A percentile compares a stretch with the other conserved stretches of the same genome.
These are phyloP conservation scores for Hyphopichia burtonii DNA, from an alignment of 1,139 yeast genomes.

Conservation along the genomic window DNA sequence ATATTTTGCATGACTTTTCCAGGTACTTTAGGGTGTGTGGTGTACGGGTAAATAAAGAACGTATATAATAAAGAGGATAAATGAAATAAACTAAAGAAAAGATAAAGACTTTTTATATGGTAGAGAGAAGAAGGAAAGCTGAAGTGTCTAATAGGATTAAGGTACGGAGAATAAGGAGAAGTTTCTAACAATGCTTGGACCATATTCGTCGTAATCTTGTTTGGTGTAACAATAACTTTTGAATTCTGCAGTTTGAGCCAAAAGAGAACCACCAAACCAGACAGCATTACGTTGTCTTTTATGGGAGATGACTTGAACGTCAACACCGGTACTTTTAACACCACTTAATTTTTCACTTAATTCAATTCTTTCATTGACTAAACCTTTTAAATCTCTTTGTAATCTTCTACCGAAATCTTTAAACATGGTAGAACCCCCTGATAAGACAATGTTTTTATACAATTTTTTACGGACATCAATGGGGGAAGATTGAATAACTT, in stretches of 20 bases:
- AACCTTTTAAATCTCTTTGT: conserved; percentile 86
- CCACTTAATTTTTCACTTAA: conserved; percentile 77
- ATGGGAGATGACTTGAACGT: conserved; percentile 95
- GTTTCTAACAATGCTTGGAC: conserved; percentile 96
- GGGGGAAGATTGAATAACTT: conserved; percentile 92
- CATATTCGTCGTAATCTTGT: conserved; percentile 95
- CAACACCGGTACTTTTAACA: conserved; percentile 90
- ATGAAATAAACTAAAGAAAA: neutral
- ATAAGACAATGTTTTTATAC: conserved; percentile 89
- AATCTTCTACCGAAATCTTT: conserved; percentile 96
- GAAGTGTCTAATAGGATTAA: conserved; percentile 23
- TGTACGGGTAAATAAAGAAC: neutral
- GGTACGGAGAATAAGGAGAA: conserved; percentile 92
- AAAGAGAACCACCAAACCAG: conserved; percentile 97
- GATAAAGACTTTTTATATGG: neutral
- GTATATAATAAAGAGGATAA: neutral
- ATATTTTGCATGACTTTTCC: neutral
- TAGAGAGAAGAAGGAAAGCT: neutral
- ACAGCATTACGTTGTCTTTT: conserved; percentile 98
- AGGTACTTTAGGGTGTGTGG: too few species aligned
- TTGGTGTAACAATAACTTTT: conserved; percentile 96
- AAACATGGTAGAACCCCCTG: conserved; percentile 98
- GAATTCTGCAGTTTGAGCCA: conserved; percentile 97
- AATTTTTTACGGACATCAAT: conserved; percentile 97
- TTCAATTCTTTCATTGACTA: conserved; percentile 87